Evolutionary conservation across 768 basidiomycete genomes (phyloP).

Genomic region (Panaeolus cyanescens): DNA sequence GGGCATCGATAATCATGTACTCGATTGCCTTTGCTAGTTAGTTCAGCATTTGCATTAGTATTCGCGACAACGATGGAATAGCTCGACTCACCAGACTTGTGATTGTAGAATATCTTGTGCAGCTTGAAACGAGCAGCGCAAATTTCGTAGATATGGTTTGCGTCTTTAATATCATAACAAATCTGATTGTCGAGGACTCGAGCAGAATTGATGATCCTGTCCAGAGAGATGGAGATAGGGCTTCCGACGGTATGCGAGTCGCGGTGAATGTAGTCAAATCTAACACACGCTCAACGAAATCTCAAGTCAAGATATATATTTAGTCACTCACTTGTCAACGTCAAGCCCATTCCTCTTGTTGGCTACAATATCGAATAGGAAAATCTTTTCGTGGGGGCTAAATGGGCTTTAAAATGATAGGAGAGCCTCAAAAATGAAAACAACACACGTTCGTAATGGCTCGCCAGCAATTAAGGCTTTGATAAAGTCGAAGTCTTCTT

Average conservation of each 20-base stretch:
- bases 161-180: slow-evolving; percentile 82
- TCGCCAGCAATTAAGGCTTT: slow-evolving; percentile 82
- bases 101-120: slow-evolving; percentile 84
- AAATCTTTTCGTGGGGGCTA: slow-evolving; percentile 58
- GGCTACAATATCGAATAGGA: slow-evolving; percentile 84
- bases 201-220: slow-evolving; percentile 71
- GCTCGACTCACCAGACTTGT: slow-evolving; percentile 63
- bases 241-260: slow-evolving; percentile 77
- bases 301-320: background rate
- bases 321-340: slow-evolving; percentile 70
- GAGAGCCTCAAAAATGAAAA: background rate
- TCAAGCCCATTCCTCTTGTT: slow-evolving; percentile 83
- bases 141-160: slow-evolving; percentile 73
- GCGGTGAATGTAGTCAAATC: slow-evolving; percentile 81
- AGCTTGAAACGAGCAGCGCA: slow-evolving; percentile 75
- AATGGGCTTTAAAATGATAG: background rate
- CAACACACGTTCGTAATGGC: slow-evolving; percentile 45
- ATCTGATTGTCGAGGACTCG: slow-evolving; percentile 76
- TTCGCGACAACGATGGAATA: too few relatives aligned
- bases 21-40: slow-evolving; percentile 81
- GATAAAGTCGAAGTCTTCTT: slow-evolving; percentile 58
- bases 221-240: slow-evolving; percentile 50
- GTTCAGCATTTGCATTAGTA: too few relatives aligned
- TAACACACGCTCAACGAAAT: slow-evolving; percentile 22
- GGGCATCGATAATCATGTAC: slow-evolving; percentile 81